These are phyloP conservation scores for Hysterium pulicare DNA, from an alignment of 2,329 filamentous ascomycete genomes.

Conservation along the genomic window DNA sequence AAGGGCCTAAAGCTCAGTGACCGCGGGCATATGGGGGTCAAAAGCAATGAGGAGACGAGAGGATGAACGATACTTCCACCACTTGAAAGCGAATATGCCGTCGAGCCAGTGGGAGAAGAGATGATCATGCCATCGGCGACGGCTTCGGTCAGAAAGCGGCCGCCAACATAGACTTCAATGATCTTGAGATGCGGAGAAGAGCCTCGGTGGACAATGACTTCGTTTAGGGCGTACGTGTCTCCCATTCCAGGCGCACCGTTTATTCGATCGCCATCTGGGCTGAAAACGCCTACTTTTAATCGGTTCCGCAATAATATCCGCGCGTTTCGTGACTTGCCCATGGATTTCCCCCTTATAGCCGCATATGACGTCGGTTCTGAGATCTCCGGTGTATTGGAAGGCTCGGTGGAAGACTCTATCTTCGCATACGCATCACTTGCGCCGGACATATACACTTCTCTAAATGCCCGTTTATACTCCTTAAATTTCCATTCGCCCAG, in stretches of 20 bases:
- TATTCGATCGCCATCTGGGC: conserved; percentile 58
- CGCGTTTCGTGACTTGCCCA: conserved; percentile 70
- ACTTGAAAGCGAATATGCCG: conserved; percentile 89
- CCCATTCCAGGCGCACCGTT: conserved; percentile 25
- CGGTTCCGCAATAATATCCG: conserved; percentile 84
- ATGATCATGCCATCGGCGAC: conserved; percentile 95
- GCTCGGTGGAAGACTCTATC: conserved; percentile 70
- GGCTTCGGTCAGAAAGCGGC: conserved; percentile 85
- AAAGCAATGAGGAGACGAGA: conserved; percentile 78
- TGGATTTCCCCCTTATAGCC: conserved; percentile 71
- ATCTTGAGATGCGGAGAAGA: conserved; percentile 86
- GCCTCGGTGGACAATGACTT: conserved; percentile 89
- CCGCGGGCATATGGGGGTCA: conserved; percentile 92
- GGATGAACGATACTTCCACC: conserved; percentile 95
- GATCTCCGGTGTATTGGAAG: conserved; percentile 62
- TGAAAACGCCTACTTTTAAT: conserved; percentile 80
- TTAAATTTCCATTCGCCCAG: conserved; percentile 94
- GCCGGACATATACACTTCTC: conserved; percentile 86
- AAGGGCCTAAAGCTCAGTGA: conserved; percentile 89
- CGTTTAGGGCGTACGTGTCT: conserved; percentile 76
- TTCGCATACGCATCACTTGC: conserved; percentile 50
- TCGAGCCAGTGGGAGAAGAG: conserved; percentile 89
- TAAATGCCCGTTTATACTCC: conserved; percentile 87
- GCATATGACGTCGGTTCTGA: conserved; percentile 55
- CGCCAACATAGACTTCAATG: conserved; percentile 86